Evolutionary conservation across 495 filamentous ascomycete genomes (phyloP).

Genomic region (Daldinia grandis): DNA sequence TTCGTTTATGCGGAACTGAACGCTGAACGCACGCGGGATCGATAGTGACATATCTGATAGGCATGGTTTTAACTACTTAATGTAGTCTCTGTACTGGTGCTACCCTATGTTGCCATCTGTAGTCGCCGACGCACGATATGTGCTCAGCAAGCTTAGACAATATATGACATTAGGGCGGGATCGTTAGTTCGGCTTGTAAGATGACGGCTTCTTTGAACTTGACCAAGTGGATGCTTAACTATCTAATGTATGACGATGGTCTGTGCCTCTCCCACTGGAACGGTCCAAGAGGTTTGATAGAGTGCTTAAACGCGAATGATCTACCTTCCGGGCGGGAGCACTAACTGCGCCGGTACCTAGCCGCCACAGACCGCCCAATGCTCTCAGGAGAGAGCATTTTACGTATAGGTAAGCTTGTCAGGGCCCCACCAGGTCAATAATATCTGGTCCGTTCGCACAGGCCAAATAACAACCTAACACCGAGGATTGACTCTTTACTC

Average conservation of each 20-base stretch:
- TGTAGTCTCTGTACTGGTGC: conserved; percentile 8
- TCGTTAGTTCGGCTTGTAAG: conserved; percentile 24
- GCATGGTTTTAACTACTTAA: conserved; percentile 3
- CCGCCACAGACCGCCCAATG: conserved; percentile 28
- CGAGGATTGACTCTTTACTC: background rate
- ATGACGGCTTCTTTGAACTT: conserved; percentile 14
- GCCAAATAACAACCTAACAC: background rate
- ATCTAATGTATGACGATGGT: conserved; percentile 20
- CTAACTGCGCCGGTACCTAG: conserved; percentile 30
- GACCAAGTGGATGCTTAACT: conserved; percentile 17
- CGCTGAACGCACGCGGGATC: background rate
- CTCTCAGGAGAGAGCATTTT: conserved; percentile 17
- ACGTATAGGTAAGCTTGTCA: conserved; percentile 15
- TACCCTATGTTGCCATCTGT: conserved; percentile 27
- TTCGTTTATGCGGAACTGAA: background rate
- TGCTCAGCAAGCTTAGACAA: conserved; percentile 21
- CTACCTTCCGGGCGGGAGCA: conserved; percentile 37
- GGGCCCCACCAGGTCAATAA: background rate
- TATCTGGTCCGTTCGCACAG: background rate
- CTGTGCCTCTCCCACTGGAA: conserved; percentile 34
- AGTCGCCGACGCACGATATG: conserved; percentile 28
- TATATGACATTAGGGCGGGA: conserved; percentile 19
- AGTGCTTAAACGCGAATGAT: conserved; percentile 25
- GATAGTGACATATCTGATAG: conserved; percentile 9
- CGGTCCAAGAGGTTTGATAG: conserved; percentile 19